These are phyloP conservation scores for Cryptococcus sp. DNA, from an alignment of 1,284 basidiomycete species.

Conservation along the genomic window DNA sequence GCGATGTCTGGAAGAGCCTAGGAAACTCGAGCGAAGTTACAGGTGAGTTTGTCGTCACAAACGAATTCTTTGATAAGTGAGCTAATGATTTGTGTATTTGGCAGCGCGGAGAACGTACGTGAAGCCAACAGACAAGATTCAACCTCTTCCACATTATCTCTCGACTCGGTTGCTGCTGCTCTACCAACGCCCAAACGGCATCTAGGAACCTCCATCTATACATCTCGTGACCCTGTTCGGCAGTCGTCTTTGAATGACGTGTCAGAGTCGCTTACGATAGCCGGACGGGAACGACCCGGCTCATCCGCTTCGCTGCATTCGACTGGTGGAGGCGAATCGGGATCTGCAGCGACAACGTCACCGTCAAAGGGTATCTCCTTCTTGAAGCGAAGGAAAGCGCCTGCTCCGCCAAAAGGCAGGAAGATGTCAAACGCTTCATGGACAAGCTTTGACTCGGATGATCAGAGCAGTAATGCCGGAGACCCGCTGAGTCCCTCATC, in stretches of 20 bases:
- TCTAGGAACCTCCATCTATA: slow-evolving; percentile 34
- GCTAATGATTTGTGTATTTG: background rate
- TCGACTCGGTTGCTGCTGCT: slow-evolving; percentile 37
- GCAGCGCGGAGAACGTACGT: slow-evolving; percentile 36
- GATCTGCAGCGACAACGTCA: slow-evolving; percentile 8
- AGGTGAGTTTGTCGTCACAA: slow-evolving; percentile 24
- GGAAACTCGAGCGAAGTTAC: slow-evolving; percentile 39
- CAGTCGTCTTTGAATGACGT: slow-evolving; percentile 45
- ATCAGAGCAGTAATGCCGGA: background rate
- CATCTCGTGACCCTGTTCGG: slow-evolving; percentile 41
- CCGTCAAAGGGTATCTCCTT: slow-evolving; percentile 5
- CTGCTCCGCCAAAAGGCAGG: slow-evolving; percentile 36
- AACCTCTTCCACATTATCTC: slow-evolving; percentile 35
- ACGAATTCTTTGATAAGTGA: background rate
- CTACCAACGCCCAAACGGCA: slow-evolving; percentile 19
- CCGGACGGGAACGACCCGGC: slow-evolving; percentile 20
- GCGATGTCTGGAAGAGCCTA: slow-evolving; percentile 65
- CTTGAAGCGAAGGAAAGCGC: slow-evolving; percentile 29
- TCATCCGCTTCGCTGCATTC: slow-evolving; percentile 20
- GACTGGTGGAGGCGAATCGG: background rate
- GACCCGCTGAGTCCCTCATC: background rate
- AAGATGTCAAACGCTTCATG: slow-evolving; percentile 15
- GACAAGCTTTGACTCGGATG: slow-evolving; percentile 21
- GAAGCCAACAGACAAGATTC: slow-evolving; percentile 24
- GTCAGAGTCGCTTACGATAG: slow-evolving; percentile 26